Conservation (phyloP, 2,329 filamentous ascomycete species). For the Colletotrichum gloeosporioides region DNA sequence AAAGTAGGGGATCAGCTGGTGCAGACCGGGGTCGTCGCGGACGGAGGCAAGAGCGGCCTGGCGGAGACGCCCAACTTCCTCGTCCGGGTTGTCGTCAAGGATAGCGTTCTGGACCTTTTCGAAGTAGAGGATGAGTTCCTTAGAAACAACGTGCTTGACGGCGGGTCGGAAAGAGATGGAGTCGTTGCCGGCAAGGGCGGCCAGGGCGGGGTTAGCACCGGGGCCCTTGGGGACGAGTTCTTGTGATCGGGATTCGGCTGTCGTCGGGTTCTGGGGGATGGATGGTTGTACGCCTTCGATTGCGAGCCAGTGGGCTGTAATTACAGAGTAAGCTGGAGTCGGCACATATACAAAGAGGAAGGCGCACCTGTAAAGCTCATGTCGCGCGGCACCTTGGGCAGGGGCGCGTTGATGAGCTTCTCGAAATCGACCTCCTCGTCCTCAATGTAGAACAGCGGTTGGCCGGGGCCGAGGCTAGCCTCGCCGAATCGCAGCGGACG, state of each 20-base stretch:
- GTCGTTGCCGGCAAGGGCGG: constrained; percentile 83
- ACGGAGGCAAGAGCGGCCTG: constrained; percentile 86
- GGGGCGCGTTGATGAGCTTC: constrained; percentile 94
- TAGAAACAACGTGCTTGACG: constrained; percentile 95
- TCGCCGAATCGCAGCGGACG: constrained; percentile 90
- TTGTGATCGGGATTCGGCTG: constrained; percentile 80
- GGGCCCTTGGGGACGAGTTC: constrained; percentile 91
- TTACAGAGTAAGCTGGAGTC: constrained; percentile 20
- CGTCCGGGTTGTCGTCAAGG: constrained; percentile 85
- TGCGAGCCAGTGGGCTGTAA: constrained; percentile 89
- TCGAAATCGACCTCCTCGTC: constrained; percentile 99
- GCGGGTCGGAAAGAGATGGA: constrained; percentile 85
- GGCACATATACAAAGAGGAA: neutral
- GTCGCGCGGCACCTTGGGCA: constrained; percentile 94
- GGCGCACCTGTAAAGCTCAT: constrained; percentile 83
- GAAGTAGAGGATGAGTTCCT: constrained; percentile 96
- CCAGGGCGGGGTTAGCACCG: constrained; percentile 83
- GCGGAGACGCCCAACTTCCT: constrained; percentile 74
- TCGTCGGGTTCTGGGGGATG: constrained; percentile 94
- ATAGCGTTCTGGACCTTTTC: constrained; percentile 92
- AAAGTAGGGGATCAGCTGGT: constrained; percentile 96
- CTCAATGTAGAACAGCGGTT: constrained; percentile 96
- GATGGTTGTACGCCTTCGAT: constrained; percentile 97
- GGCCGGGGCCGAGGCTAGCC: constrained; percentile 89
- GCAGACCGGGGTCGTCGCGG: constrained; percentile 86